These are phyloP conservation scores for Coemansia sp. DNA, from an alignment of 192 early-diverging fungal genomes.

Conservation along the genomic window DNA sequence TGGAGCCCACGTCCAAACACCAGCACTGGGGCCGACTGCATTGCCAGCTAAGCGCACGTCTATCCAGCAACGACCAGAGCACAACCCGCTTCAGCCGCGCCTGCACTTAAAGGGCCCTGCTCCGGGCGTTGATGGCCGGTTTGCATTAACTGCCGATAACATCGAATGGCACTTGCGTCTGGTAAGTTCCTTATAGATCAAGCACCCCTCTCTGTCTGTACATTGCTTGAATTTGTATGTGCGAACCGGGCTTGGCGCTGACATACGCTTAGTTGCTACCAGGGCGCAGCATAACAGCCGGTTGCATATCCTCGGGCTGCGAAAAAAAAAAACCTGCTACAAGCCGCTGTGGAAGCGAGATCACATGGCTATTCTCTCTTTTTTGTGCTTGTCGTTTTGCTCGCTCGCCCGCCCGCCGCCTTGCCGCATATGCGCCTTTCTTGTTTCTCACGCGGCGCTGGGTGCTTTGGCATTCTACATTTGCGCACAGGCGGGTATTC, in stretches of 20 bases:
- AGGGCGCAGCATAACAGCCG: background rate
- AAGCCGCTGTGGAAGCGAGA: background rate
- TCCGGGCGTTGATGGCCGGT: slow-evolving; percentile 37
- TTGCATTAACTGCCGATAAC: slow-evolving; percentile 41
- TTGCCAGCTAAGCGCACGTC: slow-evolving; percentile 28
- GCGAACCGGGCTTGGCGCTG: background rate
- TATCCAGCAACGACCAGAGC: slow-evolving; percentile 40
- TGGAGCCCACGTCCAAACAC: background rate
- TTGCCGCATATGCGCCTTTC: background rate
- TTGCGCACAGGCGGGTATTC: slow-evolving; percentile 1
- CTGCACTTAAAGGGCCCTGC: slow-evolving; percentile 44
- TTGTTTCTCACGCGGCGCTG: slow-evolving; percentile 2
- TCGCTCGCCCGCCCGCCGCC: too few relatives aligned
- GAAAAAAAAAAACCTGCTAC: background rate
- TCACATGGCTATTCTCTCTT: background rate
- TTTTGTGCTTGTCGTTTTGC: background rate
- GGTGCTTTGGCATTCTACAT: background rate
- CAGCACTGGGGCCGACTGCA: background rate
- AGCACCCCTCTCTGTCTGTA: background rate
- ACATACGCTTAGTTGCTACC: background rate
- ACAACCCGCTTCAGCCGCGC: slow-evolving; percentile 40
- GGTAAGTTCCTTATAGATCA: slow-evolving; percentile 33
- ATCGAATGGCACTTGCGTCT: slow-evolving; percentile 55
- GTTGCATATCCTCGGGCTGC: background rate
- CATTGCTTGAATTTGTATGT: background rate